Evolutionary conservation across 345 rosid genomes (phyloP).

Genomic region (Firmiana major): DNA sequence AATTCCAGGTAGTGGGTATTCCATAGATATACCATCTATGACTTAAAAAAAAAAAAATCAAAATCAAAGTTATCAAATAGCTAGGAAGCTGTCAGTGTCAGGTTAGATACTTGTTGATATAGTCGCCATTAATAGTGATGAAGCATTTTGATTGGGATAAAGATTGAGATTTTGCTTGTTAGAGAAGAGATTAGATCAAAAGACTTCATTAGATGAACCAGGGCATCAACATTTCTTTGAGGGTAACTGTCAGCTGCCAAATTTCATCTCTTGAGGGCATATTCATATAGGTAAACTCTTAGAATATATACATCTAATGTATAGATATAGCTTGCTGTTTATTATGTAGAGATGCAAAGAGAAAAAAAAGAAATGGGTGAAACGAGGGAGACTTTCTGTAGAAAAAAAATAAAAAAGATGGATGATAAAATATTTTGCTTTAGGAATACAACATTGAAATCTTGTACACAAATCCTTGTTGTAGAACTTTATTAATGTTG

Average conservation of each 20-base stretch:
- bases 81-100: conserved; percentile 10
- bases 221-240: too few relatives aligned
- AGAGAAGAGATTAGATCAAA: conserved; percentile 19
- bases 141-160: conserved; percentile 8
- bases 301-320: neutral
- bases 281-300: conserved; percentile 3
- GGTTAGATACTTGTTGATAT: conserved; percentile 15
- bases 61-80: neutral
- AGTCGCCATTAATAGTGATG: neutral
- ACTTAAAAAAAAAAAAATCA: neutral
- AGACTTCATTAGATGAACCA: conserved; percentile 5
- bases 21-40: neutral
- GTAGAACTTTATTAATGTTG: conserved; percentile 5
- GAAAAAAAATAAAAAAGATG: conserved; percentile 22
- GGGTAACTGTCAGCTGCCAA: conserved; percentile 24
- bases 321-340: conserved; percentile 8
- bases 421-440: conserved; percentile 14
- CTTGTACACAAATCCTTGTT: conserved; percentile 14
- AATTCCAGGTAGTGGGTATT: conserved; percentile 17
- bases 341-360: conserved; percentile 14
- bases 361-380: neutral
- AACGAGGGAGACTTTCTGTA: conserved; percentile 21
- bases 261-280: conserved; percentile 27
- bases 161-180: conserved; percentile 34
- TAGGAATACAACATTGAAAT: conserved; percentile 14